These are phyloP conservation scores for Penicillium palitans DNA, from an alignment of 2,329 filamentous ascomycete species.

Conservation along the genomic window DNA sequence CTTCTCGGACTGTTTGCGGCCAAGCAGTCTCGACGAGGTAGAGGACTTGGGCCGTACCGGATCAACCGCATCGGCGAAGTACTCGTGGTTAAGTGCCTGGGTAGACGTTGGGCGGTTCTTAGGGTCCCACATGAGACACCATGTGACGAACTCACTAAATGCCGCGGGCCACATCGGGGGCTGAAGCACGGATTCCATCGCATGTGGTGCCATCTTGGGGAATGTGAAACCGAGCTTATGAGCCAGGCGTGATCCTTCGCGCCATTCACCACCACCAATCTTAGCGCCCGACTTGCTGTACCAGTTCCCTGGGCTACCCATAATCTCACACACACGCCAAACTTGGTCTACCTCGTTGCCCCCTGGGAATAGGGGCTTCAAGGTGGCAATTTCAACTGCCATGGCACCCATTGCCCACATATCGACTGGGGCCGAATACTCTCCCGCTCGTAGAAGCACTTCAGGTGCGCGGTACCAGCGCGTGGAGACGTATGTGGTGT, in stretches of 20 bases:
- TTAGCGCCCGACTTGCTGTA: conserved; percentile 85
- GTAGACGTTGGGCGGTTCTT: conserved; percentile 86
- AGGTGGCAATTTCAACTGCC: conserved; percentile 94
- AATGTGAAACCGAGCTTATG: conserved; percentile 98
- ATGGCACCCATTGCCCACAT: conserved; percentile 99
- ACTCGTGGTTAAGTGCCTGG: conserved; percentile 93
- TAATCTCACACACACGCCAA: conserved; percentile 98
- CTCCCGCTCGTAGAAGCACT: conserved; percentile 86
- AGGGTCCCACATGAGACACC: conserved; percentile 99
- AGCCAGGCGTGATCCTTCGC: conserved; percentile 86
- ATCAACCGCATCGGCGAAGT: conserved; percentile 89
- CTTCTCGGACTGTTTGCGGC: conserved; percentile 86
- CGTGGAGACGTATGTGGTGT: conserved; percentile 97
- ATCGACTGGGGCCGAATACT: conserved; percentile 96
- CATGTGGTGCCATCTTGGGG: conserved; percentile 96
- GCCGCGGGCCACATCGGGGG: conserved; percentile 87
- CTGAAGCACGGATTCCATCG: conserved; percentile 91
- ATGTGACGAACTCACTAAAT: conserved; percentile 90
- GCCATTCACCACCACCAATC: conserved; percentile 96
- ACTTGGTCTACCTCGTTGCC: conserved; percentile 99
- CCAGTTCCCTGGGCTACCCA: conserved; percentile 98
- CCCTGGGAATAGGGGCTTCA: conserved; percentile 95
- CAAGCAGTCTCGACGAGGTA: conserved; percentile 71
- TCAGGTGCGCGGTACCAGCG: conserved; percentile 94
- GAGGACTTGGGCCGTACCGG: conserved; percentile 90